phyloP scores from a whole-genome alignment of 2,329 filamentous ascomycete species.

The Periconia macrospinosa region DNA sequence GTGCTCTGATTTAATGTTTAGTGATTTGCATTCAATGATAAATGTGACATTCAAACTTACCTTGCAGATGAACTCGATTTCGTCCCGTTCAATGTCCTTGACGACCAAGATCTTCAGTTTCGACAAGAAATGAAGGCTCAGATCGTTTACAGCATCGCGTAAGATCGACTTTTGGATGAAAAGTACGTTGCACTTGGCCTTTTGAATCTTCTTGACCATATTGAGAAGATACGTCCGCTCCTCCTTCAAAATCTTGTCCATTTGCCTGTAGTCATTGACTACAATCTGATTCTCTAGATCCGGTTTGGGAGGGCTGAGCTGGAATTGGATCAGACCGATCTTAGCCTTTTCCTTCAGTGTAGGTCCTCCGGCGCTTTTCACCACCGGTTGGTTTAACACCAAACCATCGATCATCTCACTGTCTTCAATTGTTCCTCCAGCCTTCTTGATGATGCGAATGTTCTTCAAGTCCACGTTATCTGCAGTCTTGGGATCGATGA shows the following conservation, averaged over 20 bases:
- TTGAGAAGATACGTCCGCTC: slow-evolving; percentile 97
- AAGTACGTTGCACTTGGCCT: slow-evolving; percentile 98
- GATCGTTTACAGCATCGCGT: slow-evolving; percentile 94
- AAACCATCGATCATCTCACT: slow-evolving; percentile 95
- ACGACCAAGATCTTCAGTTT: slow-evolving; percentile 94
- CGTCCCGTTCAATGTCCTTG: slow-evolving; percentile 98
- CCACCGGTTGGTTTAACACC: slow-evolving; percentile 86
- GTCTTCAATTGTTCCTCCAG: slow-evolving; percentile 96
- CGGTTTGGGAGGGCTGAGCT: slow-evolving; percentile 95
- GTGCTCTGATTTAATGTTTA: slow-evolving; percentile 60
- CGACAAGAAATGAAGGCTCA: slow-evolving; percentile 95
- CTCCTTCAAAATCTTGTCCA: slow-evolving; percentile 99
- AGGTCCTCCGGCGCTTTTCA: slow-evolving; percentile 92
- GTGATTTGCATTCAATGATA: background rate
- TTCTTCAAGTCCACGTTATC: slow-evolving; percentile 97
- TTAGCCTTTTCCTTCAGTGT: slow-evolving; percentile 93
- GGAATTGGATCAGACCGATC: slow-evolving; percentile 98
- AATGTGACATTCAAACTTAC: slow-evolving; percentile 10
- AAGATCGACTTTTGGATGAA: slow-evolving; percentile 99
- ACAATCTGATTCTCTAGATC: slow-evolving; percentile 99
- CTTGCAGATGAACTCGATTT: slow-evolving; percentile 99
- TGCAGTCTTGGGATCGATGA: slow-evolving; percentile 92
- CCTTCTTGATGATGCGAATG: slow-evolving; percentile 96
- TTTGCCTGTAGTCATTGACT: slow-evolving; percentile 98
- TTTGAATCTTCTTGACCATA: slow-evolving; percentile 99